Conservation (phyloP, 148 eudicot species). For the Rhododendron williamsianum region DNA sequence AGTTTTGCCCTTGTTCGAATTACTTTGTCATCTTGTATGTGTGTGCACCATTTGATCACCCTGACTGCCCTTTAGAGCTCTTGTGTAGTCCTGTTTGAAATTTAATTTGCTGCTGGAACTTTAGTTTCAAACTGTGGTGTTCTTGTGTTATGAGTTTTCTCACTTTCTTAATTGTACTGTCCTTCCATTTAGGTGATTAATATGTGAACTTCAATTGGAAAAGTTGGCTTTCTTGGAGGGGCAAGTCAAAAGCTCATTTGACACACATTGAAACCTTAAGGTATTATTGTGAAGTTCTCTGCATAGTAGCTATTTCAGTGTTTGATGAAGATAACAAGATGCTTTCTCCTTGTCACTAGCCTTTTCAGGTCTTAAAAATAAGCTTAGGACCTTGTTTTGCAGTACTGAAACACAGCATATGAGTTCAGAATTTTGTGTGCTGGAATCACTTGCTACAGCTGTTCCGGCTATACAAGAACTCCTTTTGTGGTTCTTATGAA, state of each 20-base stretch:
- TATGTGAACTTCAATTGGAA: constrained; percentile 86
- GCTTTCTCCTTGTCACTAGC: no score
- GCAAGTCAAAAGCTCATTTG: constrained; percentile 56
- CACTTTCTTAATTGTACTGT: background rate
- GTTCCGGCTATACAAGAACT: no score
- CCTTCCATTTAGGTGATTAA: constrained; percentile 58
- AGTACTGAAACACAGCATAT: no score
- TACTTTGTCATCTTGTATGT: background rate
- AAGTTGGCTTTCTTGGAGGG: constrained; percentile 77
- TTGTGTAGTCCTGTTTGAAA: no score
- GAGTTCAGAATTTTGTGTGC: no score
- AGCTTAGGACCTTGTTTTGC: no score
- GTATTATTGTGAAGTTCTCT: constrained; percentile 31
- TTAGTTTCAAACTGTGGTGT: background rate
- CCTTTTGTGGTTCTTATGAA: no score
- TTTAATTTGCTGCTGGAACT: background rate
- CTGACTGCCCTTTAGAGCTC: background rate
- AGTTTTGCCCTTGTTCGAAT: background rate
- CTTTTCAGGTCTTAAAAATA: no score
- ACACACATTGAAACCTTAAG: constrained; percentile 91
- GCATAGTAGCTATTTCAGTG: background rate
- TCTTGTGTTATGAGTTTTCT: background rate
- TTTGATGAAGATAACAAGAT: background rate
- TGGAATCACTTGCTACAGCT: no score
- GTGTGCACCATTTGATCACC: background rate